Percentiles rank a stretch among this genome's conserved stretches.
These are phyloP conservation scores for Dothistroma septosporum DNA, from an alignment of 2,329 filamentous ascomycete species.

Conservation along the genomic window DNA sequence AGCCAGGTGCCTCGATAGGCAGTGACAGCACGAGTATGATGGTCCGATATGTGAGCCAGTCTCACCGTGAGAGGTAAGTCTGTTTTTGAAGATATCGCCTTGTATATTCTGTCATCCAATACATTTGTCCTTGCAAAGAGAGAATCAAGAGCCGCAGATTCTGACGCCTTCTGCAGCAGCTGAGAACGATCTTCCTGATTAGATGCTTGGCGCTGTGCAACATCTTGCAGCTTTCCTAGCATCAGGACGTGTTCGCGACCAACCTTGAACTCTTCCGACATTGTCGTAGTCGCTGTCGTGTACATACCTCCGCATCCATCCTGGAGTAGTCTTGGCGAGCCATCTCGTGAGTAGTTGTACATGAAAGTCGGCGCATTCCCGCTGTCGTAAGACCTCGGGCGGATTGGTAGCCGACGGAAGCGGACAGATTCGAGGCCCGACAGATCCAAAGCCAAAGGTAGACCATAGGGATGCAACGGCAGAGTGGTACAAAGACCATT, in stretches of 20 bases:
- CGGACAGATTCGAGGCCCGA: slow-evolving; percentile 41
- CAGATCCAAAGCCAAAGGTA: slow-evolving; percentile 27
- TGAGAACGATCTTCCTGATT: background rate
- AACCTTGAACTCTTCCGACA: slow-evolving; percentile 11
- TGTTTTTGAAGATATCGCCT: background rate
- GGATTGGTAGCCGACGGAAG: slow-evolving; percentile 39
- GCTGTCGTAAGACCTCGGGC: slow-evolving; percentile 4
- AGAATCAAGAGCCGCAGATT: slow-evolving; percentile 1
- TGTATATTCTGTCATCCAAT: slow-evolving; percentile 19
- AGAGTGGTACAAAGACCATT: slow-evolving; percentile 22
- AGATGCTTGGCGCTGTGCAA: background rate
- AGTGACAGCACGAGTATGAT: slow-evolving; percentile 9
- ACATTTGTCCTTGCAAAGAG: slow-evolving; percentile 10
- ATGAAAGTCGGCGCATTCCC: background rate
- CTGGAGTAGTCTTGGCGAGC: slow-evolving; percentile 12
- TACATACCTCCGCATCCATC: slow-evolving; percentile 29
- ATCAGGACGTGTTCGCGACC: slow-evolving; percentile 16
- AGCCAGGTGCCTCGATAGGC: slow-evolving; percentile 20
- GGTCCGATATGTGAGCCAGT: background rate
- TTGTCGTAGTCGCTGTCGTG: slow-evolving; percentile 18
- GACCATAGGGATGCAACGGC: slow-evolving; percentile 14
- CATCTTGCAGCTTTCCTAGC: slow-evolving; percentile 1
- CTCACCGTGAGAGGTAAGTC: background rate
- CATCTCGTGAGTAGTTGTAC: slow-evolving; percentile 30
- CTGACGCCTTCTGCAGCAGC: background rate